Evolutionary conservation across 169 alveolate genomes (phyloP).

Genomic region (Plasmodium chabaudi): DNA sequence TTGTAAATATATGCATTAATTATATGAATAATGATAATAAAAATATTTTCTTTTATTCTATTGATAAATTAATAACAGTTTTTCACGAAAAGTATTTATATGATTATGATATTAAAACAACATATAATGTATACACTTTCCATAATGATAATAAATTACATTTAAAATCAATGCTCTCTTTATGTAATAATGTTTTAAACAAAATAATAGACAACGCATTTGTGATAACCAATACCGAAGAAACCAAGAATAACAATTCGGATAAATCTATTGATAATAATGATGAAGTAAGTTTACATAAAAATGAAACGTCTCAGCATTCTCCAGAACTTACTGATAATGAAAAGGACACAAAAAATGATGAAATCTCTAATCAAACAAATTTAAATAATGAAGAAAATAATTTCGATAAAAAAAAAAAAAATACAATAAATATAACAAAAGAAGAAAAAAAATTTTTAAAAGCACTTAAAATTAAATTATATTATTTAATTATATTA

Average conservation of each 20-base stretch:
- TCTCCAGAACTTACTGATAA: not conserved
- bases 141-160: constrained; percentile 47
- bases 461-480: constrained; percentile 55
- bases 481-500: constrained; percentile 48
- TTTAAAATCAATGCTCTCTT: constrained; percentile 67
- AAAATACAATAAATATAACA: not conserved
- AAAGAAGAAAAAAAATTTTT: constrained; percentile 52
- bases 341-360: not conserved
- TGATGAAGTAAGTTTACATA: not conserved
- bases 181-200: constrained; percentile 57
- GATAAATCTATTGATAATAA: not conserved
- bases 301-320: not conserved
- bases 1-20: constrained; percentile 54
- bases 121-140: constrained; percentile 46
- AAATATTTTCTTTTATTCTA: constrained; percentile 48
- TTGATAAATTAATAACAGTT: constrained; percentile 37
- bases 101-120: constrained; percentile 21
- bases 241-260: not conserved
- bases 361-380: not conserved
- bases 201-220: constrained; percentile 52
- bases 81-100: constrained; percentile 44
- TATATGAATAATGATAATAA: constrained; percentile 66
- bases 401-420: not conserved
- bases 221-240: constrained; percentile 5
- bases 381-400: not conserved